Conservation (phyloP, 129 eudicot species). For the Centrapalus pauciflorus region DNA sequence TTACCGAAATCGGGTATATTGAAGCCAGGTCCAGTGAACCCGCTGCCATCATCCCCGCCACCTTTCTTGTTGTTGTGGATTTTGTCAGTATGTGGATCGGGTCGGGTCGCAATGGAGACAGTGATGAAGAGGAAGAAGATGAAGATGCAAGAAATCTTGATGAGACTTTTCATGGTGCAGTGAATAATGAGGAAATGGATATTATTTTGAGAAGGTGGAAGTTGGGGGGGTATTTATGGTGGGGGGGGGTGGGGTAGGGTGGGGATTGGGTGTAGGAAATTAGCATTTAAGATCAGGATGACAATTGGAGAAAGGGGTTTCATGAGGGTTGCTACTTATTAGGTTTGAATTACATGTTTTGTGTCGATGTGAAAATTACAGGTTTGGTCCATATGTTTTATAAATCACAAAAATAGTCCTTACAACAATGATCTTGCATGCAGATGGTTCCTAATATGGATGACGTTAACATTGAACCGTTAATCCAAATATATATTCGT, state of each 20-base stretch:
- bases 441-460: no score
- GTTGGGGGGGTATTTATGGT: conserved; percentile 30
- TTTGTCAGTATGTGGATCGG: conserved; percentile 26
- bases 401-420: no score
- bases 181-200: not conserved
- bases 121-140: conserved; percentile 32
- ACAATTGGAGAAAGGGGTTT: conserved; percentile 20
- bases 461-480: no score
- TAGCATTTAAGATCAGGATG: conserved; percentile 22
- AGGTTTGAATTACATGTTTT: no score
- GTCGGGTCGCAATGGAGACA: conserved; percentile 23
- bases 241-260: not conserved
- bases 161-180: conserved; percentile 26
- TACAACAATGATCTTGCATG: no score
- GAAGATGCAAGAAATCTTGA: conserved; percentile 17
- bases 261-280: conserved; percentile 21
- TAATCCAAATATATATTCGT: no score
- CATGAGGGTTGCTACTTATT: not conserved
- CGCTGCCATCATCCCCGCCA: conserved; percentile 25
- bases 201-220: conserved; percentile 14
- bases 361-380: no score
- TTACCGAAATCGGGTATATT: conserved; percentile 60
- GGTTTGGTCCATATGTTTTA: no score
- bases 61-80: conserved; percentile 20
- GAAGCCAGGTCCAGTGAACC: conserved; percentile 60